phyloP scores from a whole-genome alignment of 345 rosid genomes.

The Fremontodendron californicum region DNA sequence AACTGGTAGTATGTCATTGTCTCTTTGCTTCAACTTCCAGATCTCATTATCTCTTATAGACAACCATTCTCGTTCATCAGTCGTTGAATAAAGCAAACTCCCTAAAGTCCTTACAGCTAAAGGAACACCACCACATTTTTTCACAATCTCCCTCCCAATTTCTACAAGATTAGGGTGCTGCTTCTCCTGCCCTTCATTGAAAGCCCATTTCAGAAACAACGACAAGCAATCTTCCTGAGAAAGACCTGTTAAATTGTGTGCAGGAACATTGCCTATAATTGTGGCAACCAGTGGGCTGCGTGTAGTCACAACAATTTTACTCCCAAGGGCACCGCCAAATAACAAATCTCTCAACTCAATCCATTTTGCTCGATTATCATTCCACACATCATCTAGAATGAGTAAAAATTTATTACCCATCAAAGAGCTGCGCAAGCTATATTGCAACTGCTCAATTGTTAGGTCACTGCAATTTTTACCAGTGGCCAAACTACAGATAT shows the following conservation, averaged over 20 bases:
- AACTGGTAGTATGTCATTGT: too few relatives aligned
- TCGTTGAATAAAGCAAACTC: too few relatives aligned
- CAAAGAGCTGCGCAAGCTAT: neutral
- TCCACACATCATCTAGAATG: neutral
- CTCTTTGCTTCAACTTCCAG: too few relatives aligned
- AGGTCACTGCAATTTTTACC: neutral
- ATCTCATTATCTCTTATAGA: too few relatives aligned
- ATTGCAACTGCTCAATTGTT: neutral
- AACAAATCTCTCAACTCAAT: neutral
- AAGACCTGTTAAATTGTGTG: neutral
- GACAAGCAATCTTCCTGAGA: too few relatives aligned
- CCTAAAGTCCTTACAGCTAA: too few relatives aligned
- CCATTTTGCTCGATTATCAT: neutral
- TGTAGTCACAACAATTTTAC: neutral
- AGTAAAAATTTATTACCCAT: neutral
- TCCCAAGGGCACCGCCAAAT: neutral
- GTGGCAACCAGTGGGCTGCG: neutral
- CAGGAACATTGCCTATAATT: neutral
- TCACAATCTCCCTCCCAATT: too few relatives aligned
- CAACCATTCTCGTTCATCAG: too few relatives aligned
- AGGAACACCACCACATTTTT: too few relatives aligned
- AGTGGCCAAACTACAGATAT: neutral
- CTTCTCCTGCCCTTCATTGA: too few relatives aligned
- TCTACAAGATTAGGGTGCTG: too few relatives aligned
- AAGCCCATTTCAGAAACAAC: too few relatives aligned